These are phyloP conservation scores for Xylaria bambusicola DNA, from an alignment of 495 filamentous ascomycete species.

Conservation along the genomic window DNA sequence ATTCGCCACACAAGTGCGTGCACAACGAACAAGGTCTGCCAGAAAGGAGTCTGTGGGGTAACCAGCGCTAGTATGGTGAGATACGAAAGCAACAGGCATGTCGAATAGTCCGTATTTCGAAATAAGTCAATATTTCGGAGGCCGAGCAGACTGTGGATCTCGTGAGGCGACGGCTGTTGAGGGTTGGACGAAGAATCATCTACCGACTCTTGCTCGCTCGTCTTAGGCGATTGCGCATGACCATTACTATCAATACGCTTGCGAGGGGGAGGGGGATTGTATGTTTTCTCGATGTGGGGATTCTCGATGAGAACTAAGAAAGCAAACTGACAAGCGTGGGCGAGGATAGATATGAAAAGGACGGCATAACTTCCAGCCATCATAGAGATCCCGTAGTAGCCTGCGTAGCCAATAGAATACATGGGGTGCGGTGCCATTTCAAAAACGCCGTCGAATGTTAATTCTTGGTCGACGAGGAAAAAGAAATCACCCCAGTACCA, in stretches of 20 bases:
- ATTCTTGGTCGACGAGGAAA: constrained; percentile 94
- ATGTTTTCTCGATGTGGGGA: constrained; percentile 97
- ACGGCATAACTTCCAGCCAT: constrained; percentile 98
- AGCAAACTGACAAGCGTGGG: constrained; percentile 91
- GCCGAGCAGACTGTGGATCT: constrained; percentile 79
- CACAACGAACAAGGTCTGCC: constrained; percentile 74
- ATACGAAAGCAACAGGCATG: constrained; percentile 72
- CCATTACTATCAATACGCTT: constrained; percentile 42
- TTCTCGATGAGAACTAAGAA: constrained; percentile 91
- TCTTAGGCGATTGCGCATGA: constrained; percentile 11
- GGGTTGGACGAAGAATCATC: constrained; percentile 9
- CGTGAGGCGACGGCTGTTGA: constrained; percentile 50
- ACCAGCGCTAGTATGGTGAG: constrained; percentile 69
- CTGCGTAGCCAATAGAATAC: constrained; percentile 98
- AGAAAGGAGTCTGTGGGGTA: constrained; percentile 74
- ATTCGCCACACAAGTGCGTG: constrained; percentile 83
- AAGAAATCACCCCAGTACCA: constrained; percentile 99
- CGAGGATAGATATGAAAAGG: constrained; percentile 91
- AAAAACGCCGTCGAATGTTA: constrained; percentile 98
- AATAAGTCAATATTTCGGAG: constrained; percentile 83
- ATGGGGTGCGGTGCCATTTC: constrained; percentile 99
- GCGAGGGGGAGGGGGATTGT: constrained; percentile 84
- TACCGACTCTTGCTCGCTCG: constrained; percentile 1
- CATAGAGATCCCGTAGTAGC: constrained; percentile 98
- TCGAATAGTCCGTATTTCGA: constrained; percentile 79